phyloP scores from a whole-genome alignment of 352 stramenopile genomes.

The Aphanomyces stellatus region DNA sequence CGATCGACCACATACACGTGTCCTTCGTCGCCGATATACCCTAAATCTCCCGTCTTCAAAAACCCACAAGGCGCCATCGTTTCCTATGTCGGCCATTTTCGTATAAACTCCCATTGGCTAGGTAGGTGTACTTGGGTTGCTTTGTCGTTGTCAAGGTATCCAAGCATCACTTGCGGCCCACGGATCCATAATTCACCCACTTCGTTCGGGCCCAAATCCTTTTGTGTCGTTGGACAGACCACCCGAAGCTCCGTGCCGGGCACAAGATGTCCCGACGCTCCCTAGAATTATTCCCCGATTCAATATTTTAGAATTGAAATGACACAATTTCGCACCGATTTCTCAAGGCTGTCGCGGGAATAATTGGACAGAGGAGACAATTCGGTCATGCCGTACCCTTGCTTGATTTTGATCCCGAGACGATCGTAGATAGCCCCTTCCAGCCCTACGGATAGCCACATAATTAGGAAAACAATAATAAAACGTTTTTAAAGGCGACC shows the following conservation, averaged over 20 bases:
- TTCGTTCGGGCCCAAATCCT: slow-evolving; percentile 29
- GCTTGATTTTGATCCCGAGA: slow-evolving; percentile 39
- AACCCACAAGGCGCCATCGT: slow-evolving; percentile 74
- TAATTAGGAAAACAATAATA: too few relatives aligned
- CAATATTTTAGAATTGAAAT: slow-evolving; percentile 18
- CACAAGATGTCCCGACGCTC: slow-evolving; percentile 26
- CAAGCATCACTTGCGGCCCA: slow-evolving; percentile 77
- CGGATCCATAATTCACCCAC: slow-evolving; percentile 67
- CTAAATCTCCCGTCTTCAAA: slow-evolving; percentile 85
- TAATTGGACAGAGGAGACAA: slow-evolving; percentile 30
- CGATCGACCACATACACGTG: slow-evolving; percentile 90
- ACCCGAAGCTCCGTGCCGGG: slow-evolving; percentile 34
- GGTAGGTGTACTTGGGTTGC: slow-evolving; percentile 39
- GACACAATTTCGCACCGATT: slow-evolving; percentile 31
- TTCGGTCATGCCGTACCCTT: slow-evolving; percentile 63
- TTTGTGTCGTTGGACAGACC: slow-evolving; percentile 42
- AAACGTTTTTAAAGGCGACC: too few relatives aligned
- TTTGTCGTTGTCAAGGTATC: slow-evolving; percentile 84
- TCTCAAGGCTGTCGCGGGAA: background rate
- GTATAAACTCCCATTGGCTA: background rate
- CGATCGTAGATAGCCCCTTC: slow-evolving; percentile 50
- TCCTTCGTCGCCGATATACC: slow-evolving; percentile 88
- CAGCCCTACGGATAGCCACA: slow-evolving; percentile 29
- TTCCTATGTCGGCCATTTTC: slow-evolving; percentile 25
- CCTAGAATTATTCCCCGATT: slow-evolving; percentile 17